Evolutionary conservation across 78 protist genomes (phyloP).

Genomic region (Polysphondylium violaceum): DNA sequence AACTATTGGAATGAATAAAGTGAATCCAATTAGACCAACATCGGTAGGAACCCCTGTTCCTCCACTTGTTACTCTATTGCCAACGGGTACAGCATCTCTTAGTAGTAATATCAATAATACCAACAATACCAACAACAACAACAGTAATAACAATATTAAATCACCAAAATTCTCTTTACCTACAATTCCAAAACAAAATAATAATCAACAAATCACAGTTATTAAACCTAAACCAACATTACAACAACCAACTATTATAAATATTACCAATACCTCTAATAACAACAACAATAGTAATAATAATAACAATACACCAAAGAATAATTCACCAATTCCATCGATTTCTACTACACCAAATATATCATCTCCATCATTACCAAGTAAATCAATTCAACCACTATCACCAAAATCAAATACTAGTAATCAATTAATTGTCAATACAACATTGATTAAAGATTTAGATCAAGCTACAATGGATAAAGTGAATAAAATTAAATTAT

Average conservation of each 20-base stretch:
- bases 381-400: conserved; percentile 4
- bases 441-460: neutral
- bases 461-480: conserved; percentile 39
- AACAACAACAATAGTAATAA: neutral
- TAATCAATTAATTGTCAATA: neutral
- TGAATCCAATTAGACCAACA: too few species aligned
- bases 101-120: neutral
- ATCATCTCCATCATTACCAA: conserved; percentile 18
- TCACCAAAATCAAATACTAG: neutral
- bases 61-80: too few species aligned
- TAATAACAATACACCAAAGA: conserved; percentile 14
- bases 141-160: too few species aligned
- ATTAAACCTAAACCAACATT: conserved; percentile 21
- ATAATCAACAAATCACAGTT: conserved; percentile 53
- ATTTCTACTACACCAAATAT: conserved; percentile 3
- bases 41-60: too few species aligned
- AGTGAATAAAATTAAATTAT: conserved; percentile 24
- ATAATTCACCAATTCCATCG: neutral
- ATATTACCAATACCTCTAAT: neutral
- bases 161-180: conserved; percentile 70
- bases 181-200: conserved; percentile 69
- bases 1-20: conserved; percentile 61
- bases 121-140: conserved; percentile 27
- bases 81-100: neutral
- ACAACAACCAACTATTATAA: neutral